A percentile compares a stretch with the other conserved stretches of the same genome.
phyloP scores from a whole-genome alignment of 2,329 filamentous ascomycete species.

The Colletotrichum sp. region DNA sequence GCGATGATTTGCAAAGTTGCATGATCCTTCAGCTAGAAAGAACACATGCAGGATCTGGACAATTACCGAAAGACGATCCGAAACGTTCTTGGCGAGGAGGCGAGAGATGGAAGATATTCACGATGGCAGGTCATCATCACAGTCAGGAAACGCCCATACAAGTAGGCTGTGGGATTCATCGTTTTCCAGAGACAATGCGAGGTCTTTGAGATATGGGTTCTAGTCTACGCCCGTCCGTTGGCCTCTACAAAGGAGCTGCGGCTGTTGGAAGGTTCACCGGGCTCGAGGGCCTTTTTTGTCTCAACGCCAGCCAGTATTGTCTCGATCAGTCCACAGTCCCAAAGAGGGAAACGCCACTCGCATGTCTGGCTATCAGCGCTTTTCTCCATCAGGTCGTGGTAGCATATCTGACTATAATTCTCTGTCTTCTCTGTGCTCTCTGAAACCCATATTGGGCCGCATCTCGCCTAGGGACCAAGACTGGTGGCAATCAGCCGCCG shows the following conservation, averaged over 20 bases:
- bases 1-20: neutral
- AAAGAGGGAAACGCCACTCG: neutral
- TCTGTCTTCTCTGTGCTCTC: neutral
- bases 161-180: neutral
- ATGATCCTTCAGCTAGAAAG: neutral
- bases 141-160: neutral
- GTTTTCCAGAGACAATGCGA: neutral
- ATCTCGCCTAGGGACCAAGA: neutral
- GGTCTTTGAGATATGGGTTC: neutral
- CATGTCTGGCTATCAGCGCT: neutral
- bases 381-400: neutral
- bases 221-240: neutral
- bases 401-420: neutral
- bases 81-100: neutral
- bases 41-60: neutral
- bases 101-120: neutral
- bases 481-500: neutral
- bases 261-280: neutral
- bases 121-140: neutral
- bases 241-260: neutral
- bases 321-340: neutral
- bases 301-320: neutral
- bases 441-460: neutral
- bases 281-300: neutral
- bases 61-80: neutral